Conservation (phyloP, 2,329 filamentous ascomycete species). For the Fusarium phyllophilum region DNA sequence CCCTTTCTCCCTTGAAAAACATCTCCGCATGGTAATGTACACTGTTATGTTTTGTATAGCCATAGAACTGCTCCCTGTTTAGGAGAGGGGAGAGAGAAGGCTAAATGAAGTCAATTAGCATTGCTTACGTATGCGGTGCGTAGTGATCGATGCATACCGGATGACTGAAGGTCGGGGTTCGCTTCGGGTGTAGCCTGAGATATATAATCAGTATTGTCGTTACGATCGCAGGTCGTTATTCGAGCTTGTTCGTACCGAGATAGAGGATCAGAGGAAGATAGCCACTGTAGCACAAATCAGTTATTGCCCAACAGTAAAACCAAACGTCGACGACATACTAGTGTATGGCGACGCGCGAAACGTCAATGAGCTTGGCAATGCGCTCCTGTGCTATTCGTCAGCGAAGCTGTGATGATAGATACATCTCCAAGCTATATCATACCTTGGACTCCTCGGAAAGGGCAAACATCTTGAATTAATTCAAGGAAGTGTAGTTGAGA, state of each 20-base stretch:
- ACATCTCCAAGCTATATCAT: slow-evolving; percentile 30
- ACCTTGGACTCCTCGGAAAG: slow-evolving; percentile 99
- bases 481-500: not conserved
- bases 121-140: slow-evolving; percentile 29
- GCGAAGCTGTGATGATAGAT: slow-evolving; percentile 4
- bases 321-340: slow-evolving; percentile 71
- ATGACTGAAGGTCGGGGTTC: slow-evolving; percentile 83
- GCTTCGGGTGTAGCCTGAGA: slow-evolving; percentile 88
- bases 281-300: slow-evolving; percentile 70
- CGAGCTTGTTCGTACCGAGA: slow-evolving; percentile 72
- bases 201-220: slow-evolving; percentile 41
- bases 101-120: slow-evolving; percentile 48
- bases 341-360: slow-evolving; percentile 92
- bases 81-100: slow-evolving; percentile 73
- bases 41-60: slow-evolving; percentile 28
- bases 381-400: slow-evolving; percentile 75
- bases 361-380: slow-evolving; percentile 95
- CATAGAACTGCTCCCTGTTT: slow-evolving; percentile 42
- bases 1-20: slow-evolving; percentile 1
- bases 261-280: slow-evolving; percentile 98
- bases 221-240: slow-evolving; percentile 18
- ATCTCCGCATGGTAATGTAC: slow-evolving; percentile 41
- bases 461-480: slow-evolving; percentile 61
- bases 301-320: not conserved
- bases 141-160: slow-evolving; percentile 54